Evolutionary conservation across 2,329 filamentous ascomycete genomes (phyloP), one percentile per base, ranked within the genome.

Genomic region (Colletotrichum lindemuthianum): DNA sequence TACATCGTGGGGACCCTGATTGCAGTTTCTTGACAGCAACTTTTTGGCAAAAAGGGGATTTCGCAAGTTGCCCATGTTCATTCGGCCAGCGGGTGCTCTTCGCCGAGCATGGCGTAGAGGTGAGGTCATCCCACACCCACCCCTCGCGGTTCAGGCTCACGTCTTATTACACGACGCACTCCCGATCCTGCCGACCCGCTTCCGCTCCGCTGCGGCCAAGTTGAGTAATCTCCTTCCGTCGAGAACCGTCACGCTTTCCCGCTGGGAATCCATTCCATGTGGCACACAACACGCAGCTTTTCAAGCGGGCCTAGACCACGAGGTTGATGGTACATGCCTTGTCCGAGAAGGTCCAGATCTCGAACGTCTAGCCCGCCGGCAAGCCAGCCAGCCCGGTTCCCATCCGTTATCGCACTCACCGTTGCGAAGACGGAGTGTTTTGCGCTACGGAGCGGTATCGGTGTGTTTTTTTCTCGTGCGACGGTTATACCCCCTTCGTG

Each of bases 1-100:
- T 57, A 49, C 50, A 65, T 61, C 58, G 58, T 63, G 51, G 50
- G 52, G 63, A 52, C 63, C 59, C 51, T 61, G 61, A 57, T 52
- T 61, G 41, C 32, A 61, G 36, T 12, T 40, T 15, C 50, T 52
- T 54, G 55, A 50, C 45, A 58, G 37, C 45, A 41, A 36, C 44
- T 57, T 57, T 54, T 49, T 32, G 11, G 24, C 33, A 49, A 49
- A 44, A 24, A 49, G 41, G 33, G 5, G 15, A 15, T 40, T 39
- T 41, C 36, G 24, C 7, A 24, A 7, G 24, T 39, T 15, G 10
- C 36, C 40, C 33, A 55, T 57, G 44, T 24, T 24, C 43, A 43
- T 57, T 44, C 44, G 54, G 24, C 3, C 39, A 24, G 43, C 48
- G 13, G 36, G 54, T 24, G 40, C 44, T 40, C 40, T 41, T 49